Evolutionary conservation across 805 yeast genomes (phyloP), one percentile per base, ranked within the genome.

Genomic region (Saturnispora dispora): DNA sequence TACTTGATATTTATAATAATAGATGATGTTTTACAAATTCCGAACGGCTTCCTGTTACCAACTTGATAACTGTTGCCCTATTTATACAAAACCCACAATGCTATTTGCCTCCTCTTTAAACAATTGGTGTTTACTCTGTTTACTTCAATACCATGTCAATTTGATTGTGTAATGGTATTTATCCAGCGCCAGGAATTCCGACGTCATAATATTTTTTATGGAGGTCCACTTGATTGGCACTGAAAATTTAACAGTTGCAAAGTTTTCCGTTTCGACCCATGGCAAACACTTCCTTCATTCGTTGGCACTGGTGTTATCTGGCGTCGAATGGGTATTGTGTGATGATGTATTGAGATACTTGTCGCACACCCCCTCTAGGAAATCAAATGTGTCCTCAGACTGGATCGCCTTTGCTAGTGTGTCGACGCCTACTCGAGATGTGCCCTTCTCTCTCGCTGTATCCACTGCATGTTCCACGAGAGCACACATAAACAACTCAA

Each of bases 381-480:
- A 93, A 68, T 93, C 99, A 68, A 93, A 93, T 63, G 87, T 88
- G 65, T 93, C 99, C 52, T 87, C 88, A 46, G 75, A 75, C 64
- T 82, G 78, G 22, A 93, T 88, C 0, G 98, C 96, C 48, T 82
- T 78, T 59, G 87, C 83, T 55, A 93, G 77, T 58, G 89, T 90
- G 35, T 84, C 82, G 0, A 95, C 90, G 20, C 83, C 81, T 15
- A 93, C 88, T 58, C 96, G 78, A 62, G 85, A 84, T 15, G 83
- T 82, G 11, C 91, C 93, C 53, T 80, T 76, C 45, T 72, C 72
- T 50, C 82, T 78, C 5, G 97, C 96, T 56, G 85, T 88, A 40
- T 78, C 75, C 48, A 88, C 82, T 20, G 95, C 77, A 45, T 86
- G 88, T 59, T 87, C 90, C 47, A 93, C 95, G 51, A 93, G 74